These are phyloP conservation scores for Monilinia aucupariae DNA, from an alignment of 2,329 filamentous ascomycete genomes.

Conservation along the genomic window DNA sequence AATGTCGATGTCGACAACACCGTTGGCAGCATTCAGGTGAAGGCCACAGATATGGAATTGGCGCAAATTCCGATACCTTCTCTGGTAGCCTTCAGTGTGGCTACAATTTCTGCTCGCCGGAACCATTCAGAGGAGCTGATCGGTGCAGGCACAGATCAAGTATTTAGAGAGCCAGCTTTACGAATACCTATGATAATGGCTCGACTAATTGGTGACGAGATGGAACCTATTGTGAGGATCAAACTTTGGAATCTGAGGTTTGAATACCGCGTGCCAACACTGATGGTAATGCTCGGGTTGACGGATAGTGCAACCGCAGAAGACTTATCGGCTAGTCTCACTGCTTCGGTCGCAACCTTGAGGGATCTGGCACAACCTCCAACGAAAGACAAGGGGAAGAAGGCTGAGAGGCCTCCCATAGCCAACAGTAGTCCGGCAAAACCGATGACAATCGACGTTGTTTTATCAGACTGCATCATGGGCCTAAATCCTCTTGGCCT, in stretches of 20 bases:
- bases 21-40: conserved; percentile 59
- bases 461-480: conserved; percentile 73
- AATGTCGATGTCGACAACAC: conserved; percentile 60
- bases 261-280: conserved; percentile 83
- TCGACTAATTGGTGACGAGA: conserved; percentile 86
- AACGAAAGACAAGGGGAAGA: conserved; percentile 23
- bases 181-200: conserved; percentile 70
- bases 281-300: conserved; percentile 74
- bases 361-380: conserved; percentile 56
- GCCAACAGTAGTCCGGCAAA: conserved; percentile 38
- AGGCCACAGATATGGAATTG: conserved; percentile 59
- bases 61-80: conserved; percentile 82
- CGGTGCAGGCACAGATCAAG: conserved; percentile 42
- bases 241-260: conserved; percentile 77
- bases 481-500: conserved; percentile 77
- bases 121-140: conserved; percentile 68
- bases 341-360: conserved; percentile 72
- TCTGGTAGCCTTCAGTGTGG: conserved; percentile 71
- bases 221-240: conserved; percentile 83
- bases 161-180: conserved; percentile 27
- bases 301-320: conserved; percentile 61
- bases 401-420: conserved; percentile 2
- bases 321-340: conserved; percentile 69
- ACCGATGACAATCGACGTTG: conserved; percentile 64
- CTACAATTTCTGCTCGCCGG: conserved; percentile 54